A percentile compares a stretch with the other conserved stretches of the same genome.
These are phyloP conservation scores for Hyaloscypha bicolor DNA, from an alignment of 495 filamentous ascomycete species.

Conservation along the genomic window DNA sequence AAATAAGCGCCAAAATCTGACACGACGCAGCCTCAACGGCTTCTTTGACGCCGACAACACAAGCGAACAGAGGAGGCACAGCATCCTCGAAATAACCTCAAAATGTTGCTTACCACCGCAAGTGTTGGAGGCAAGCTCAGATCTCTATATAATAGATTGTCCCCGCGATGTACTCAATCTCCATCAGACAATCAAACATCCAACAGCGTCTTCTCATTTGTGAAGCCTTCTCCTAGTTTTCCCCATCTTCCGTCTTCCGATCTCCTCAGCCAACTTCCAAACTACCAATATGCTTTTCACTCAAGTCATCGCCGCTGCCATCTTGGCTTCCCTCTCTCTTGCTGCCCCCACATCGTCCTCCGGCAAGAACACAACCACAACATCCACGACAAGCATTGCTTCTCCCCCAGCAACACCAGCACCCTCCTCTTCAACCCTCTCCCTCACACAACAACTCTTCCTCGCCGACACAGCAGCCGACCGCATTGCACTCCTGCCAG, in stretches of 20 bases:
- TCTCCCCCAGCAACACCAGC: background rate
- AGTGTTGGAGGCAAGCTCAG: background rate
- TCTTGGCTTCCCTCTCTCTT: conserved; percentile 23
- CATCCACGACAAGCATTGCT: conserved; percentile 6
- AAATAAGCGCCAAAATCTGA: background rate
- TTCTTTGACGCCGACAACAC: background rate
- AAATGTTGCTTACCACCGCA: background rate
- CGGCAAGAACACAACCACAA: conserved; percentile 3
- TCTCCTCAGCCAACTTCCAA: conserved; percentile 19
- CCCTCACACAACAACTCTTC: conserved; percentile 28
- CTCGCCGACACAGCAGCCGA: conserved; percentile 33
- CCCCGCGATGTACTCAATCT: conserved; percentile 8
- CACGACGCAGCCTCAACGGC: background rate
- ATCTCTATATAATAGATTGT: conserved; percentile 7
- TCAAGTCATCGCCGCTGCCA: conserved; percentile 27
- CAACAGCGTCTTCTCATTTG: conserved; percentile 24
- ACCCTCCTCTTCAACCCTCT: conserved; percentile 13
- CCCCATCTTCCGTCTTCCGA: conserved; percentile 23
- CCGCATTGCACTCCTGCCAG: conserved; percentile 36
- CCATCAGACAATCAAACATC: conserved; percentile 29
- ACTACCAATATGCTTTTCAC: conserved; percentile 29
- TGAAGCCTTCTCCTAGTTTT: conserved; percentile 21
- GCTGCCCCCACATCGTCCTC: conserved; percentile 10
- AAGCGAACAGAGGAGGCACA: background rate
- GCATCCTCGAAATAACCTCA: background rate